Evolutionary conservation across 768 basidiomycete species (phyloP).

Genomic region (Lactarius hengduanensis): DNA sequence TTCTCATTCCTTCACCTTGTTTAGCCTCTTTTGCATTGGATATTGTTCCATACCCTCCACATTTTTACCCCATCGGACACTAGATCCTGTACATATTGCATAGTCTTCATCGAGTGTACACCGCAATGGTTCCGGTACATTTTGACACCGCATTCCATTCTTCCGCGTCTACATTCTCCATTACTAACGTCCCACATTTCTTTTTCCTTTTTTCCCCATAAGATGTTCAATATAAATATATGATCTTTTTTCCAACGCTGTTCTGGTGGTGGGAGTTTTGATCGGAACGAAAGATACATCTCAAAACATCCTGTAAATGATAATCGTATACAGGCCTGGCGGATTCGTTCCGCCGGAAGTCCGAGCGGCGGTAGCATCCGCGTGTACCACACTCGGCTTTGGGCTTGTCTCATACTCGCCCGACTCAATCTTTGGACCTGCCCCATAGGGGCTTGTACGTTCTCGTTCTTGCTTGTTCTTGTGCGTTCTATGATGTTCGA

Average conservation of each 20-base stretch:
- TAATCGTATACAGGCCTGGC: too few relatives aligned
- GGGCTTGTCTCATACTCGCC: too few relatives aligned
- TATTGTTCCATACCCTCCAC: not conserved
- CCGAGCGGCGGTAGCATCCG: too few relatives aligned
- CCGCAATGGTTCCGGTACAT: not conserved
- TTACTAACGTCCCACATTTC: not conserved
- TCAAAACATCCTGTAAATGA: too few relatives aligned
- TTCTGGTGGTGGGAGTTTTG: not conserved
- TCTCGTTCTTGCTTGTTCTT: too few relatives aligned
- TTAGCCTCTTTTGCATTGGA: conserved; percentile 2
- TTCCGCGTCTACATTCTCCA: not conserved
- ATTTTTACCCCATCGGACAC: not conserved
- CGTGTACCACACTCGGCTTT: too few relatives aligned
- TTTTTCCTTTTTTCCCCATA: not conserved
- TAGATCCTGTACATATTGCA: not conserved
- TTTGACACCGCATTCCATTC: conserved; percentile 13
- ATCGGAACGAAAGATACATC: too few relatives aligned
- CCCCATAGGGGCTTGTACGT: too few relatives aligned
- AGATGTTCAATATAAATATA: not conserved
- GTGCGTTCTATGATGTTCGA: too few relatives aligned
- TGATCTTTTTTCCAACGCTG: not conserved
- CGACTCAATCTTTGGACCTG: too few relatives aligned
- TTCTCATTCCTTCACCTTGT: not conserved
- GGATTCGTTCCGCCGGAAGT: too few relatives aligned
- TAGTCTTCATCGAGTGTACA: not conserved